Evolutionary conservation across 768 basidiomycete species (phyloP), one percentile per base, ranked within the genome.

Genomic region (Favolaschia claudopus): DNA sequence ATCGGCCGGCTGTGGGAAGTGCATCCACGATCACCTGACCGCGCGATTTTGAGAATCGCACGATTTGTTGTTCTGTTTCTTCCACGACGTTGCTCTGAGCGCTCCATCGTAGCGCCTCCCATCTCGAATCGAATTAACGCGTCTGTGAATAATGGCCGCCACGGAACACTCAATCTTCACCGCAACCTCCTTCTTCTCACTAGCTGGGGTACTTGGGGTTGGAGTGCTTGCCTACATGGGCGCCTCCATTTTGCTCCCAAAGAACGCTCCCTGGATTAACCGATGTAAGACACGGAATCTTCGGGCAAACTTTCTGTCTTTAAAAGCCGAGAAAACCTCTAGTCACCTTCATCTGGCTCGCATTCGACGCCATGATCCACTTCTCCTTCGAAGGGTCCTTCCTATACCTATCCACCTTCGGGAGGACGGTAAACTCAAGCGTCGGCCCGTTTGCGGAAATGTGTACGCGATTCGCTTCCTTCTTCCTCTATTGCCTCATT

Each of bases 301-400:
- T 15, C 19, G 12, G 14, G 10, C 12, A 1, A 8, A 5, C 40
- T 25, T 25, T 29, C 9, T 20, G 46, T 15, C 7, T 9, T 42
- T 25, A 1, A 9, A 40, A 6, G 51, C 39, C 24, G 22, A 15
- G n/a, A 25, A 24, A 31, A 31, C 24, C 14, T 19, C 13, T 22
- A 59, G 59, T 64, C 61, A 86, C 89, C 10, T 93, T 92, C 74
- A 83, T 92, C 44, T 93, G 92, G 92, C 77, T 93, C 65, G 82
- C 89, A 20, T 93, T 93, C 64, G 91, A 93, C 70, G 91, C 85
- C 4, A 77, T 91, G 70, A 91, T 91, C 57, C 92, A 93, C 69
- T 89, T 92, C 71, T 78, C 79, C 0, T 86, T 91, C 55, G 92
- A 94, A 69, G 92, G 90, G 9, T 86, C 91, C 5, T 94, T 91